Conservation (phyloP, 208 protist genomes). For the Crithidia mellificae region DNA sequence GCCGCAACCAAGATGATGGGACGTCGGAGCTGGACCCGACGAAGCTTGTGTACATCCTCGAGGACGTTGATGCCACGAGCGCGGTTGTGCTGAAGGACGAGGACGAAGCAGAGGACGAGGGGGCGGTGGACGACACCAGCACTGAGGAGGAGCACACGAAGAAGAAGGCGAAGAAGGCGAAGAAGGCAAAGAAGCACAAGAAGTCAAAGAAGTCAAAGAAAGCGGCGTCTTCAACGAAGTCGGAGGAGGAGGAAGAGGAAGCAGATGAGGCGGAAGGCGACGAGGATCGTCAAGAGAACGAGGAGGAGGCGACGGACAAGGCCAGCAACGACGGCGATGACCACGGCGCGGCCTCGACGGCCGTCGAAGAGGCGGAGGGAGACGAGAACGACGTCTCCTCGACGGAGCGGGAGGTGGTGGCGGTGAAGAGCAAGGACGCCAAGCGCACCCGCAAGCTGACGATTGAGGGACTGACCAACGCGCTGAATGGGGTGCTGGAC, state of each 20-base stretch:
- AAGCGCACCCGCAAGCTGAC: slow-evolving; percentile 11
- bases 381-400: too few relatives aligned
- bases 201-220: neutral
- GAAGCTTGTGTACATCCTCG: slow-evolving; percentile 85
- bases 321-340: too few relatives aligned
- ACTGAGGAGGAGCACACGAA: neutral
- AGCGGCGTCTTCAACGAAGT: neutral
- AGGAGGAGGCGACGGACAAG: too few relatives aligned
- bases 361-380: too few relatives aligned
- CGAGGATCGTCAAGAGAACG: neutral
- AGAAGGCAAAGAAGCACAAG: slow-evolving; percentile 8
- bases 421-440: slow-evolving; percentile 22
- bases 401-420: slow-evolving; percentile 27
- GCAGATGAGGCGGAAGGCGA: neutral
- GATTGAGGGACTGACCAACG: slow-evolving; percentile 92
- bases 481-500: slow-evolving; percentile 91
- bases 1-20: neutral
- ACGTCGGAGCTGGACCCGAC: slow-evolving; percentile 42
- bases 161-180: neutral
- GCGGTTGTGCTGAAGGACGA: slow-evolving; percentile 51
- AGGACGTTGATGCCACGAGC: slow-evolving; percentile 83
- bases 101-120: slow-evolving; percentile 6
- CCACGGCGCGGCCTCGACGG: too few relatives aligned
- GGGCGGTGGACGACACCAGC: too few relatives aligned
- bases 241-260: slow-evolving; percentile 3